These are phyloP conservation scores for Athelia sp. DNA, from an alignment of 1,284 basidiomycete genomes.

Conservation along the genomic window DNA sequence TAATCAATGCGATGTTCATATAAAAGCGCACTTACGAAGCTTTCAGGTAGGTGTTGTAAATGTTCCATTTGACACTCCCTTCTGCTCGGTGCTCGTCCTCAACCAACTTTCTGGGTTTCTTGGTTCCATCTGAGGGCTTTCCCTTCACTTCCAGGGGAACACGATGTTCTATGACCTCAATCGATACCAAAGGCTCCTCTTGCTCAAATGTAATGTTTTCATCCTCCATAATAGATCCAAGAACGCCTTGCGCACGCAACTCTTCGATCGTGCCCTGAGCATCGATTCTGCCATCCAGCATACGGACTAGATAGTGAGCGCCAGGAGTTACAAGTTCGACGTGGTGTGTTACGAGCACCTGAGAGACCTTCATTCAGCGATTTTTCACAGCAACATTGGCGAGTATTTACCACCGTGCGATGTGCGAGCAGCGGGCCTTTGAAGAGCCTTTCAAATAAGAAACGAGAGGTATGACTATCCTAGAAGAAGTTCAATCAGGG, in stretches of 20 bases:
- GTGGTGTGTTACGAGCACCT: constrained; percentile 73
- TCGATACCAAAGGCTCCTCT: constrained; percentile 16
- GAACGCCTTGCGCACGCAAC: constrained; percentile 47
- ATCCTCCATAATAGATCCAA: constrained; percentile 53
- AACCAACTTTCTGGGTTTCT: constrained; percentile 60
- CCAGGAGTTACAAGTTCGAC: constrained; percentile 70
- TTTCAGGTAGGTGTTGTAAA: constrained; percentile 76
- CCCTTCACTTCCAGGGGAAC: constrained; percentile 21
- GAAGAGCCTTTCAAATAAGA: constrained; percentile 61
- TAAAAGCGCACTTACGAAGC: constrained; percentile 44
- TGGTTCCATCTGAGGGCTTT: constrained; percentile 24
- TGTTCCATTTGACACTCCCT: constrained; percentile 74
- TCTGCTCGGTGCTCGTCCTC: constrained; percentile 69
- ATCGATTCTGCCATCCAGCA: constrained; percentile 72
- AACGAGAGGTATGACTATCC: constrained; percentile 73
- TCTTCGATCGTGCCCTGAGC: constrained; percentile 62
- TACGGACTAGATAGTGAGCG: constrained; percentile 65
- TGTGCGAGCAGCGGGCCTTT: constrained; percentile 59
- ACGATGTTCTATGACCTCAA: constrained; percentile 4
- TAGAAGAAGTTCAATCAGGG: constrained; percentile 19
- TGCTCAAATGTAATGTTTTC: constrained; percentile 23
- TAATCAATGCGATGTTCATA: neutral
- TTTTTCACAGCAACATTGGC: neutral
- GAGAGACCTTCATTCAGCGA: constrained; percentile 1
- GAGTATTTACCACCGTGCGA: constrained; percentile 56